These are phyloP conservation scores for Magnolia sinica DNA, from an alignment of 164 flowering plant species.

Conservation along the genomic window DNA sequence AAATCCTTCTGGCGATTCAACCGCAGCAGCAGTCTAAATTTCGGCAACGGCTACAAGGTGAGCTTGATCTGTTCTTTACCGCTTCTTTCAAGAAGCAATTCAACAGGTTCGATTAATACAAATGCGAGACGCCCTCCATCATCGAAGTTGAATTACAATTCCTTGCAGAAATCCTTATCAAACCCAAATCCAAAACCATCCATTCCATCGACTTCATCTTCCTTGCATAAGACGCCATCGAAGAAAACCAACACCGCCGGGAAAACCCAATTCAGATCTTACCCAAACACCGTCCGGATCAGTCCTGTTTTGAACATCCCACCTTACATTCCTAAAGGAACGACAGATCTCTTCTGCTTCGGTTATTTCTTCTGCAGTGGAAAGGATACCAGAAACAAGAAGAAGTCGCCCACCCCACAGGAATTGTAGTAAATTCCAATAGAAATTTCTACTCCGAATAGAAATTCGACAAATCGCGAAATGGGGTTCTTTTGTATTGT, in stretches of 20 bases:
- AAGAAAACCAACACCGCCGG: conserved; percentile 20
- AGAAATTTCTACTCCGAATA: not conserved
- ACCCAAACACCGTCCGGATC: conserved; percentile 42
- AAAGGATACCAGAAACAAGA: conserved; percentile 60
- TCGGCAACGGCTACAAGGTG: conserved; percentile 25
- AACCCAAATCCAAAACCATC: conserved; percentile 3
- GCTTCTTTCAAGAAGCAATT: conserved; percentile 61
- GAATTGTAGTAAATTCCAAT: not conserved
- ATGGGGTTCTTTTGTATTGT: not conserved
- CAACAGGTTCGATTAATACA: conserved; percentile 61
- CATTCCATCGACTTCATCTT: conserved; percentile 1
- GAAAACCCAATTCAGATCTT: conserved; percentile 21
- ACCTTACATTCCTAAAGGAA: conserved; percentile 53
- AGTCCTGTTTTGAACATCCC: conserved; percentile 69
- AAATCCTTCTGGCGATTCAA: conserved; percentile 70
- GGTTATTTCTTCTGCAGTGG: conserved; percentile 64
- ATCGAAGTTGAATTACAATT: conserved; percentile 31
- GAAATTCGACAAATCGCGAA: not conserved
- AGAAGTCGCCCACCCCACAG: conserved; percentile 13
- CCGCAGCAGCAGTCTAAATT: conserved; percentile 67
- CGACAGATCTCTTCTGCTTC: conserved; percentile 52
- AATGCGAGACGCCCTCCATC: conserved; percentile 15
- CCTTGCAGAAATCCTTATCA: conserved; percentile 27
- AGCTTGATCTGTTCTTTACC: conserved; percentile 50
- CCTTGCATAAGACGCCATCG: conserved; percentile 35